Base-by-base conservation (phyloP, 2,329 filamentous ascomycete genomes). In the Calonectria crousiana region DNA sequence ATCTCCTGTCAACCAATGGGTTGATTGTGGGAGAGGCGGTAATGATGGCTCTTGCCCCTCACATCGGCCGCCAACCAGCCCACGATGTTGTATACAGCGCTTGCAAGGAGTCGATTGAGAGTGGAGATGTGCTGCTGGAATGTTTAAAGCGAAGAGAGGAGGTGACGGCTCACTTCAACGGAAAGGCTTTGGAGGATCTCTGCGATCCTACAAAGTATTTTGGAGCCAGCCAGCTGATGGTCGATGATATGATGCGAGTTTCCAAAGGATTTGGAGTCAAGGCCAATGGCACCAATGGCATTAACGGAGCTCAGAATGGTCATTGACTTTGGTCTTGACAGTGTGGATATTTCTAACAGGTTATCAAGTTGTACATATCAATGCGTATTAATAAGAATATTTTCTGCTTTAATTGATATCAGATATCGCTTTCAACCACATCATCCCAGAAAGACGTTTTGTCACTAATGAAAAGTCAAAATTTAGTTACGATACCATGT, bases 1-100 rank as follows among this genome's bases (percentile, higher is more conserved):
- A 91, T 74, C 82, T 91, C 1, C 83, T 86, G 58, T 89, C 87
- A 0, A 90, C 89, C 0, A 83, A 83, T 52, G 89, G 89, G 0
- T 80, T 91, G 26, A 91, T 91, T 75, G 89, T 91, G 16, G 89
- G 86, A 0, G 90, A 91, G 82, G 89, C 90, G 2, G 88, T 91
- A n/a, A 91, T 91, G 89, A 91, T 91, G 90, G 87, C 85, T 1
- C 83, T 91, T 65, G 90, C 89, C n/a, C 84, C 86, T 20, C 83
- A 87, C 80, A 82, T 89, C 51, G 89, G 90, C 11, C 84, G 90
- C 18, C 88, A 89, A 73, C 84, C 86, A 23, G 89, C 89, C 2
- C 90, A 91, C 79, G 89, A 91, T 76, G 83, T 90, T 47, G 89
- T 91, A 2, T 91, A 91, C 64, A 86, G 87, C 74, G 89, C 89